Evolutionary conservation across 768 basidiomycete genomes (phyloP).

Genomic region (Macrolepiota albuminosa): DNA sequence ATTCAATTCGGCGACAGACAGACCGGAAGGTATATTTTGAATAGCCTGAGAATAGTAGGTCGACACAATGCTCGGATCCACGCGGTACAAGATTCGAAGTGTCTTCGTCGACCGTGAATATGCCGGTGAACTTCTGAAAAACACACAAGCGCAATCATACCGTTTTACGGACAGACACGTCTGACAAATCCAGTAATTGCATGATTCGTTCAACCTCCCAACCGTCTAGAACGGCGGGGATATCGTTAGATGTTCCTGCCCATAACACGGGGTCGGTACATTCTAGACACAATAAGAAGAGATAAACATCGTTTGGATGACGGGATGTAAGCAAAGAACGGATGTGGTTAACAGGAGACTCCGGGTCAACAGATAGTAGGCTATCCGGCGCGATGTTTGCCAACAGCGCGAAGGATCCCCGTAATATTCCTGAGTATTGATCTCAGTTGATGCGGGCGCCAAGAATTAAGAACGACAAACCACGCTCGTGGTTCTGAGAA

Average conservation of each 20-base stretch:
- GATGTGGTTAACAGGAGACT: constrained; percentile 40
- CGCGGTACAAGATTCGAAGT: constrained; percentile 46
- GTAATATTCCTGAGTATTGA: constrained; percentile 24
- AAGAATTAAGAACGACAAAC: constrained; percentile 13
- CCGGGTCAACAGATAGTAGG: constrained; percentile 19
- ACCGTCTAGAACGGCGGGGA: constrained; percentile 54
- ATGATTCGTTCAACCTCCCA: constrained; percentile 74
- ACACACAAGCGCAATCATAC: constrained; percentile 29
- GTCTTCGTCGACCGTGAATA: constrained; percentile 42
- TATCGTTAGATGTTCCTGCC: constrained; percentile 56
- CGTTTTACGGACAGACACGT: constrained; percentile 52
- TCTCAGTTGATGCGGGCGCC: not conserved
- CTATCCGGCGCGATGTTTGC: constrained; percentile 23
- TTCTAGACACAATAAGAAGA: constrained; percentile 62
- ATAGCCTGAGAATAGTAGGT: constrained; percentile 46
- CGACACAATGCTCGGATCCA: constrained; percentile 57
- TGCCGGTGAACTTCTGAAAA: not conserved
- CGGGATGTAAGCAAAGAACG: constrained; percentile 54
- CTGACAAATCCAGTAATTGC: constrained; percentile 58
- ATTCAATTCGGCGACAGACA: constrained; percentile 32
- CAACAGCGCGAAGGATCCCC: constrained; percentile 34
- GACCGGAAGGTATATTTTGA: constrained; percentile 27
- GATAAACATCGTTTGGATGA: constrained; percentile 56
- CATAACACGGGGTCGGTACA: constrained; percentile 55
- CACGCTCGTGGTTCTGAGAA: constrained; percentile 16